Percentiles rank a stretch among this genome's conserved stretches.
phyloP scores from a whole-genome alignment of 495 filamentous ascomycete species.

The Antarctomyces pellizariae region DNA sequence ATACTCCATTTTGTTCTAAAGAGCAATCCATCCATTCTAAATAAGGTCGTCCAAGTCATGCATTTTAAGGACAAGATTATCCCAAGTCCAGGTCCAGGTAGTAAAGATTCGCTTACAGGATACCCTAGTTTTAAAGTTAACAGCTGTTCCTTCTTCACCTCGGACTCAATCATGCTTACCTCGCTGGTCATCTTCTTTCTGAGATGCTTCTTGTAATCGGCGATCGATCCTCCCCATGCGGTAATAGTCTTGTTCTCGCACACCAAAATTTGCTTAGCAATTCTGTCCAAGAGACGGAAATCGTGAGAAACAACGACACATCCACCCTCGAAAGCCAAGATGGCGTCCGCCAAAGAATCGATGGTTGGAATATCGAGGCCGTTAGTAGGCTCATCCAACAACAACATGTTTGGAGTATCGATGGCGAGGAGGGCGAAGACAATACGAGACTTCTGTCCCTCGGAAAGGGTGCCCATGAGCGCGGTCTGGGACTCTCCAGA shows the following conservation, averaged over 20 bases:
- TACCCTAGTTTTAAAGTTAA: no score
- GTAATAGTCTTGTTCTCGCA: slow-evolving; percentile 89
- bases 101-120: no score
- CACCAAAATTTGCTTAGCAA: slow-evolving; percentile 97
- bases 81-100: no score
- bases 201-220: slow-evolving; percentile 91
- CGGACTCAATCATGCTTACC: no score
- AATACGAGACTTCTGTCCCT: slow-evolving; percentile 93
- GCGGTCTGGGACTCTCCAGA: slow-evolving; percentile 85
- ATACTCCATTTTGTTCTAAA: no score
- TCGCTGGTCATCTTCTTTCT: slow-evolving; percentile 99
- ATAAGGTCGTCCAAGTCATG: no score
- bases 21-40: no score
- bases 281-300: slow-evolving; percentile 96
- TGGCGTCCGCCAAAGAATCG: slow-evolving; percentile 89
- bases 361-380: slow-evolving; percentile 98
- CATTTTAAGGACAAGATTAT: no score
- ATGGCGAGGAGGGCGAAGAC: slow-evolving; percentile 95
- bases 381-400: slow-evolving; percentile 97
- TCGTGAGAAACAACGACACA: slow-evolving; percentile 97
- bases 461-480: slow-evolving; percentile 90
- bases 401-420: slow-evolving; percentile 88
- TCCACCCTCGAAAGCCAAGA: slow-evolving; percentile 87
- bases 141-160: no score
- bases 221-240: slow-evolving; percentile 74